Conservation (phyloP, 129 eudicot genomes). For the Arctium minus region DNA sequence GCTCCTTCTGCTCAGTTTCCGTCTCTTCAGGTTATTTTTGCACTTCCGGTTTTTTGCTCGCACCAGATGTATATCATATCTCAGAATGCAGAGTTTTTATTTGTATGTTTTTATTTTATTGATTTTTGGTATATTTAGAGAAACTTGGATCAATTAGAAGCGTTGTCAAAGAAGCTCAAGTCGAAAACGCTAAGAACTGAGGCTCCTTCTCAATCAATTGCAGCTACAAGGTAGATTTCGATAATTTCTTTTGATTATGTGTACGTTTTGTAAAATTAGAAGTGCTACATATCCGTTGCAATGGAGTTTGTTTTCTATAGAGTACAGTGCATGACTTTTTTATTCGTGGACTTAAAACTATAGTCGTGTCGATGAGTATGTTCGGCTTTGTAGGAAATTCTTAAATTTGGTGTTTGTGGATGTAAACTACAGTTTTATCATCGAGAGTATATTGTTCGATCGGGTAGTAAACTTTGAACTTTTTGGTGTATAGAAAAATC, state of each 20-base stretch:
- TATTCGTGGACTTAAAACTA: neutral
- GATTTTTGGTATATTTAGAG: slow-evolving; percentile 39
- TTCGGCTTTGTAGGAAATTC: neutral
- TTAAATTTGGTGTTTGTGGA: neutral
- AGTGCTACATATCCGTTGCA: neutral
- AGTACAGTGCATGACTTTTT: neutral
- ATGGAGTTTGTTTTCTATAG: neutral
- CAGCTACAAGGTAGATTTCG: slow-evolving; percentile 71
- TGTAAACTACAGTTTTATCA: neutral
- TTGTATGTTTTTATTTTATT: neutral
- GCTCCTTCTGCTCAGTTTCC: slow-evolving; percentile 98
- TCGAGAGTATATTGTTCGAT: neutral
- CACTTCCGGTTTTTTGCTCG: neutral
- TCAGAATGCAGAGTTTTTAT: neutral
- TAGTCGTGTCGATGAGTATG: neutral
- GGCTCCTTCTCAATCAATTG: slow-evolving; percentile 91
- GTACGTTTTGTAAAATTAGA: neutral
- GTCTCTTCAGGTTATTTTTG: slow-evolving; percentile 66
- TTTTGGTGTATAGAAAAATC: neutral
- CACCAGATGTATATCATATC: neutral
- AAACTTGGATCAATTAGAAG: slow-evolving; percentile 92
- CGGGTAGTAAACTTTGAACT: neutral
- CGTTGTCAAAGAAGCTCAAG: slow-evolving; percentile 90
- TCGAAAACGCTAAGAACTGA: slow-evolving; percentile 88
- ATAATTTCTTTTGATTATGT: neutral